These are phyloP conservation scores for Tetrapisispora taiwanensis DNA, from an alignment of 805 yeast genomes.

Conservation along the genomic window DNA sequence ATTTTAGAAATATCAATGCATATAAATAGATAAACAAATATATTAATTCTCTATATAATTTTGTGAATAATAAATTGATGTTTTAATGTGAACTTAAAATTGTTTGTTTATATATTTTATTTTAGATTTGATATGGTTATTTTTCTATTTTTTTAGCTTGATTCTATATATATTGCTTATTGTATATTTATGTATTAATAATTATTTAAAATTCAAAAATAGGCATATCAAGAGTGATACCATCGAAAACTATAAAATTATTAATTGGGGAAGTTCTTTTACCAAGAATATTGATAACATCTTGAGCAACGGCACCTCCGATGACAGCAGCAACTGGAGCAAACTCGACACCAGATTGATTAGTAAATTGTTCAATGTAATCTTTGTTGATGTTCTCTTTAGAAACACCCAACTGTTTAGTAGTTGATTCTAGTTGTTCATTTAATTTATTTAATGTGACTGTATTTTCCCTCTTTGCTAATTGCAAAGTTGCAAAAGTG, in stretches of 20 bases:
- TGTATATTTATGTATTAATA: neutral
- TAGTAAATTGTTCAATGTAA: constrained; percentile 32
- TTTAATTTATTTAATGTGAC: constrained; percentile 26
- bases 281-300: constrained; percentile 72
- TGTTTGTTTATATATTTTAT: too few species aligned
- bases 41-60: neutral
- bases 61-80: neutral
- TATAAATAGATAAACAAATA: neutral
- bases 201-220: constrained; percentile 37
- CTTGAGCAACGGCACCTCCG: constrained; percentile 89
- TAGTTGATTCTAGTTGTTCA: constrained; percentile 22
- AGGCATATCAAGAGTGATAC: constrained; percentile 62
- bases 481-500: constrained; percentile 40
- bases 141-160: too few species aligned
- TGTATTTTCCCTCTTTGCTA: constrained; percentile 10
- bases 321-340: constrained; percentile 78
- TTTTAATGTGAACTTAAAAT: neutral
- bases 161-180: neutral
- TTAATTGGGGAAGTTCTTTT: constrained; percentile 72
- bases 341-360: constrained; percentile 52
- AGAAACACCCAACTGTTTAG: constrained; percentile 38
- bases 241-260: constrained; percentile 71
- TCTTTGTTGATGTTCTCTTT: constrained; percentile 32
- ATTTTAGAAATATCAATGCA: neutral
- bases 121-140: neutral